Base-by-base conservation (phyloP, 441 rosid species). In the Populus hybrid region DNA sequence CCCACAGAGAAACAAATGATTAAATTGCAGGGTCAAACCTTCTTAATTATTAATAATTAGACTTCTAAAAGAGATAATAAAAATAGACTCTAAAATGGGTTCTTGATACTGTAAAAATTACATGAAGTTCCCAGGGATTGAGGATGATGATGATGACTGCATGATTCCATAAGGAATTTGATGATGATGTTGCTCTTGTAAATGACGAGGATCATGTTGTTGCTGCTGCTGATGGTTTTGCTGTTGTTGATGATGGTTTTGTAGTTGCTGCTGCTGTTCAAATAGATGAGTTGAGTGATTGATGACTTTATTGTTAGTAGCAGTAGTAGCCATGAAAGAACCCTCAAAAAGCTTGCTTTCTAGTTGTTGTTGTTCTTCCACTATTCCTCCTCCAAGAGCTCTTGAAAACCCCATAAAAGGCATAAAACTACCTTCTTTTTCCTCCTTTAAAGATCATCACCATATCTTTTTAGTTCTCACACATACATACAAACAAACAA, bases 51-150 rank as follows among this genome's bases (percentile, higher is more conserved):
- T 32, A 66, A 59, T 21, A 14, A 12, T 8, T 34, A 65, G 36
- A 78, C 78, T 76, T 20, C 71, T 50, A 8, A 63, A 61, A 4
- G 70, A 61, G 28, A 71, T 35, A 24, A 71, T 7, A 42, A 20
- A 20, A 76, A 2, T 24, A 50, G 28, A 57, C 14, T 61, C 28
- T 20, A 18, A 74, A 67, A 46, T 26, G 73, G 36, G 40, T 14
- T 26, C 69, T 64, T 30, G 50, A 74, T 65, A 12, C 21, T 42
- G 70, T 3, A 36, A 10, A 50, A 69, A 75, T 88, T 93, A 95
- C 99, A 92, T 86, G 92, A 89, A 92, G 88, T 84, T 91, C 75
- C 86, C 90, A 36, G 85, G 89, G 77, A 89, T 83, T 84, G 93
- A 84, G 24, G 92, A 83, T 21, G 91, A 83, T 11, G 88, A 80